Evolutionary conservation across 208 protist genomes (phyloP).

Genomic region (Acanthamoeba castellanii): DNA sequence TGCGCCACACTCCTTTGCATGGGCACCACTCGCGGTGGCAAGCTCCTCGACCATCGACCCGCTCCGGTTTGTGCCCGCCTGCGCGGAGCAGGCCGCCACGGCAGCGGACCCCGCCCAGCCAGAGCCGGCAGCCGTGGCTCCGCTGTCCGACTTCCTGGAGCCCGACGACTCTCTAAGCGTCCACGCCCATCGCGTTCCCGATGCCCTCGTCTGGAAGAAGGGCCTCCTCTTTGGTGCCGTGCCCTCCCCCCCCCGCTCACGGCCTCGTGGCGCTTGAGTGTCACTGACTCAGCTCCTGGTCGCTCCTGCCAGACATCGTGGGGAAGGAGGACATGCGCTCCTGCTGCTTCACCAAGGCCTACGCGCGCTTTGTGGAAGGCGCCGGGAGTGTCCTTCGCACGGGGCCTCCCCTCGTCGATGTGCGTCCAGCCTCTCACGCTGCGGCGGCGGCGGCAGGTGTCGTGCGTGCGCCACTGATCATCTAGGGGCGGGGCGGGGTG

Average conservation of each 20-base stretch:
- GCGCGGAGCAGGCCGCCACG: not conserved
- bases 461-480: no score
- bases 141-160: not conserved
- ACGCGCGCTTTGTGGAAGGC: conserved; percentile 60
- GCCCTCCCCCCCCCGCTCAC: not conserved
- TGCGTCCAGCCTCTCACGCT: not conserved
- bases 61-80: not conserved
- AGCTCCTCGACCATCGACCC: not conserved
- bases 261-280: not conserved
- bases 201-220: conserved; percentile 21
- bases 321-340: not conserved
- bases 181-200: not conserved
- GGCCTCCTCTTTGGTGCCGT: conserved; percentile 21
- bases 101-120: not conserved
- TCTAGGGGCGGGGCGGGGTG: no score
- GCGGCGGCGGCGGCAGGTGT: no score
- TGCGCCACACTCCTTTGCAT: not conserved
- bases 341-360: conserved; percentile 68
- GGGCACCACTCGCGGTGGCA: not conserved
- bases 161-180: not conserved
- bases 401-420: not conserved
- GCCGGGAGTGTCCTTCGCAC: conserved; percentile 8
- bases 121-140: not conserved
- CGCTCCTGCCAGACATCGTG: not conserved
- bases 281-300: not conserved